These are phyloP conservation scores for Carnegiea gigantea DNA, from an alignment of 179 eudicot genomes.

Conservation along the genomic window DNA sequence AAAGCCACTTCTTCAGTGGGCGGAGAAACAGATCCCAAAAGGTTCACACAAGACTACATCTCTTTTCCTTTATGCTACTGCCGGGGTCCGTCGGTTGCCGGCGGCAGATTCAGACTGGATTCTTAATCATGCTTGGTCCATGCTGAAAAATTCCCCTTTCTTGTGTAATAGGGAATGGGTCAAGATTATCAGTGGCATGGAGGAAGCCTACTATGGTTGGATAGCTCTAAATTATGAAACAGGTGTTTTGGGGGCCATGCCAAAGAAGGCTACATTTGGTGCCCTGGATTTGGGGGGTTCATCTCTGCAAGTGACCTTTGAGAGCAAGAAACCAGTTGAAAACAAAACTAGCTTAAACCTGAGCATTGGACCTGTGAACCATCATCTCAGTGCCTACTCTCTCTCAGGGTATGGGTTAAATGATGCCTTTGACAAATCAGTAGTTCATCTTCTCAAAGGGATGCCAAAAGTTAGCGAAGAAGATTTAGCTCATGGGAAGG, in stretches of 20 bases:
- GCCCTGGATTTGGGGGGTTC: conserved; percentile 99
- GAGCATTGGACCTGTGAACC: conserved; percentile 81
- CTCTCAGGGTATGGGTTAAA: conserved; percentile 92
- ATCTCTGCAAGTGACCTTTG: conserved; percentile 95
- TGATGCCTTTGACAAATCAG: conserved; percentile 98
- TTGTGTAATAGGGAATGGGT: conserved; percentile 79
- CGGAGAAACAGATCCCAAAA: conserved; percentile 83
- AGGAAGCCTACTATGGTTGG: conserved; percentile 99
- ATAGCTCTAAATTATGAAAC: conserved; percentile 90
- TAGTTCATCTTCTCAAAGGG: conserved; percentile 64
- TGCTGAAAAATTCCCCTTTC: conserved; percentile 66
- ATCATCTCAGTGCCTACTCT: conserved; percentile 95
- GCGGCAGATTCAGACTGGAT: conserved; percentile 84
- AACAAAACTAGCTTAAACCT: conserved; percentile 75
- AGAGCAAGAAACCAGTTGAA: conserved; percentile 49
- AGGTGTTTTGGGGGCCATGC: conserved; percentile 62
- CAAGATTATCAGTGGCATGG: conserved; percentile 85
- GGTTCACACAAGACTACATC: conserved; percentile 75
- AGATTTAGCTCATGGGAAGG: conserved; percentile 57
- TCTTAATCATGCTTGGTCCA: conserved; percentile 72
- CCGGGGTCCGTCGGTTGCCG: conserved; percentile 94
- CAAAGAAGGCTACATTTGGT: conserved; percentile 79
- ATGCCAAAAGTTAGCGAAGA: conserved; percentile 45
- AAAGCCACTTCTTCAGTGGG: conserved; percentile 89
- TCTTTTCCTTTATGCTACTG: conserved; percentile 90